Conservation (phyloP, 2,329 filamentous ascomycete genomes). For the Phialophora verrucosa region DNA sequence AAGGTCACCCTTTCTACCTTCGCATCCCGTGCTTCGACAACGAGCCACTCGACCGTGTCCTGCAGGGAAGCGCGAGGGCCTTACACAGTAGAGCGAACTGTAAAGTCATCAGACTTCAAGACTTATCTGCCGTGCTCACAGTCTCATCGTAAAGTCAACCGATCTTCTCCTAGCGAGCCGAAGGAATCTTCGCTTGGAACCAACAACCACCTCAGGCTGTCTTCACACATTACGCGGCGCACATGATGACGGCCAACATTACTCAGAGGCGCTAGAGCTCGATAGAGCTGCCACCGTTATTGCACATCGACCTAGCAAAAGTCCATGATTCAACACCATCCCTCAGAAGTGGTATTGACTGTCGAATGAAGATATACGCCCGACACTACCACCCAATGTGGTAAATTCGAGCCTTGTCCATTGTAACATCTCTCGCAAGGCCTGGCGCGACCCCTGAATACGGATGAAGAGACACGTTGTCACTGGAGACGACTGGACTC, state of each 20-base stretch:
- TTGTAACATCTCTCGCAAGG: not conserved
- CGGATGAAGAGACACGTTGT: not conserved
- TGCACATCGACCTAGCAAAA: not conserved
- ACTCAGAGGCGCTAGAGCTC: not conserved
- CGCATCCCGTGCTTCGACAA: not conserved
- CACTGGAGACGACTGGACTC: not conserved
- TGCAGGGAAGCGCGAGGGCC: not conserved
- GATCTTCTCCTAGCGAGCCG: conserved; percentile 12
- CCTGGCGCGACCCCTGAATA: not conserved
- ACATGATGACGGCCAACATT: not conserved
- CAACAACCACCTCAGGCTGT: not conserved
- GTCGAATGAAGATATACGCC: conserved; percentile 8
- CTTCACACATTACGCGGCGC: not conserved
- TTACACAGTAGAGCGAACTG: not conserved
- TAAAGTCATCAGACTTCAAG: not conserved
- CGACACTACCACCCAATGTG: conserved; percentile 3
- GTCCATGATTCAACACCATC: not conserved
- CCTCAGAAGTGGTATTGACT: not conserved
- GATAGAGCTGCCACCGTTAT: not conserved
- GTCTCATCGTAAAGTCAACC: not conserved
- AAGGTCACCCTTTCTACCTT: not conserved
- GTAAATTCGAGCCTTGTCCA: not conserved
- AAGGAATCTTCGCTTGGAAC: not conserved
- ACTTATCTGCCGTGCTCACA: conserved; percentile 2
- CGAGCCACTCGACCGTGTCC: not conserved